These are phyloP conservation scores for Beauveria scarabaeidicola DNA, from an alignment of 2,329 filamentous ascomycete genomes.

Conservation along the genomic window DNA sequence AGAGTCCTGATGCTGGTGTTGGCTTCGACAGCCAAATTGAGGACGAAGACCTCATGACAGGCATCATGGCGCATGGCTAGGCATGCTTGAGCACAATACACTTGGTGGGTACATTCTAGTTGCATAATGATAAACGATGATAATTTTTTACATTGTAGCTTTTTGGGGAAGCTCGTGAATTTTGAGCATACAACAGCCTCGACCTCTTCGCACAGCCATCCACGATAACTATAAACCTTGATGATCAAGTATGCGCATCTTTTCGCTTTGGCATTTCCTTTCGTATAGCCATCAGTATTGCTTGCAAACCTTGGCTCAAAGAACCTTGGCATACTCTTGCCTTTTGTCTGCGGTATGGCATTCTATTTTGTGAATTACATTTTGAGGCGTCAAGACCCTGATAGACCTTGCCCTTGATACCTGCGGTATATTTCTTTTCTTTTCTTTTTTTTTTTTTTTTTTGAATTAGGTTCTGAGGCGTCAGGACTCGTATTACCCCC, in stretches of 20 bases:
- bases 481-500: too few relatives aligned
- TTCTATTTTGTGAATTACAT: too few relatives aligned
- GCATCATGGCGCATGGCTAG: constrained; percentile 21
- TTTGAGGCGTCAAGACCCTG: background rate
- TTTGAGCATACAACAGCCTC: too few relatives aligned
- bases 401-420: too few relatives aligned
- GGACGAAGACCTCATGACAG: constrained; percentile 55
- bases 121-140: constrained; percentile 7
- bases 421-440: too few relatives aligned
- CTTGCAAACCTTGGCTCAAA: background rate
- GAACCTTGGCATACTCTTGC: background rate
- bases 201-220: too few relatives aligned
- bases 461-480: too few relatives aligned
- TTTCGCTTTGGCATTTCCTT: background rate
- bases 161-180: background rate
- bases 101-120: background rate
- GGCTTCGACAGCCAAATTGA: constrained; percentile 42
- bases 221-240: too few relatives aligned
- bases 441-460: too few relatives aligned
- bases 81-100: background rate
- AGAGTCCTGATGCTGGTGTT: constrained; percentile 25
- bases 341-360: background rate
- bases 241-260: too few relatives aligned
- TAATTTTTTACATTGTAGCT: background rate
- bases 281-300: background rate